Evolutionary conservation across 2,329 filamentous ascomycete species (phyloP), one percentile per base, ranked within the genome.

Genomic region (Neurospora sp.): DNA sequence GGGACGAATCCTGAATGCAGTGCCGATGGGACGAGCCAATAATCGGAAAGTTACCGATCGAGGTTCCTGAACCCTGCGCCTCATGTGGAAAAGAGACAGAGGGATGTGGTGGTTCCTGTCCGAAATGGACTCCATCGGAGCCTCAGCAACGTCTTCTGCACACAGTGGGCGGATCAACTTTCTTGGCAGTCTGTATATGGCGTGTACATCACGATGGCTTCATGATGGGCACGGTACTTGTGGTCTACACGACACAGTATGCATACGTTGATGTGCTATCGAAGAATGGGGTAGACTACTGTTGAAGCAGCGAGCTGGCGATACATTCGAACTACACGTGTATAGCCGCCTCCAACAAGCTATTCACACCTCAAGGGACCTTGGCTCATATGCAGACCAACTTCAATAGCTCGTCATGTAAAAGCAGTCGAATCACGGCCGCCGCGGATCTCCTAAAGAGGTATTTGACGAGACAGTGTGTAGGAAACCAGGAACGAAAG

Each of bases 31-130:
- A 66, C 52, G 40, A 70, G 69, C 72, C 72, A 73, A 73, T 73
- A 66, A 73, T 73, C 72, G 71, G 70, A 52, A 68, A 39, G 52
- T 28, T 28, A 46, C 46, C 69, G 72, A 73, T 73, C 69, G 70
- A 46, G 67, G 69, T 69, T 68, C 68, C 69, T 72, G 66, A 68
- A 65, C 70, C 70, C 66, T 71, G 69, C 67, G 66, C 67, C 28
- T 38, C n/a, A 68, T 68, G 15, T 43, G 38, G 39, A 68, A 33
- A 46, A 33, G 39, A 37, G 40, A 6, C 41, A 33, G 46, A 39
- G 38, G 40, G 39, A 43, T 28, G 23, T n/a, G 23, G 6, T 62
- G 23, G 43, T 52, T 33, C 23, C 12, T 62, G 23, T 62, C 23
- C 11, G 19, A 52, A 52, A 52, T 52, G 43, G 43, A 52, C 43